A percentile compares a stretch with the other conserved stretches of the same genome.
These are phyloP conservation scores for Penicillium paradoxum DNA, from an alignment of 495 filamentous ascomycete genomes.

Conservation along the genomic window DNA sequence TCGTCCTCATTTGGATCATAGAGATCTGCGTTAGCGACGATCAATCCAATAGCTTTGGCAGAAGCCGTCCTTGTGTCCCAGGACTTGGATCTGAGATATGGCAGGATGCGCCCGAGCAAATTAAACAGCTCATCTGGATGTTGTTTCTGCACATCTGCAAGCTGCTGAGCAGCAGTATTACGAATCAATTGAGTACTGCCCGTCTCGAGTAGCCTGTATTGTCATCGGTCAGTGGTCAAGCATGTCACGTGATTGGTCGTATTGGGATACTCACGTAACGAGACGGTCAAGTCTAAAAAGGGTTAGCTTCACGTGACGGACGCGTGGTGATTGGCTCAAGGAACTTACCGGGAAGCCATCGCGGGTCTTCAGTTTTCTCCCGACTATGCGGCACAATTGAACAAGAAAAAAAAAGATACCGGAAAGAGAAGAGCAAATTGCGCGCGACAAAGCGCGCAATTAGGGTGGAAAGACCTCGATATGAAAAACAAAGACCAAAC, in stretches of 20 bases:
- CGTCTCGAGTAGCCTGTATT: conserved; percentile 79
- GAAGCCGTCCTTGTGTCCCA: conserved; percentile 94
- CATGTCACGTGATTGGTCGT: background rate
- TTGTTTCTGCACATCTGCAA: conserved; percentile 94
- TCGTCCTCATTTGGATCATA: conserved; percentile 84
- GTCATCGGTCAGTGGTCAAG: conserved; percentile 26
- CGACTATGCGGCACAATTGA: conserved; percentile 24
- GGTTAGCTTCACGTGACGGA: conserved; percentile 37
- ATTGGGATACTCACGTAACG: conserved; percentile 72
- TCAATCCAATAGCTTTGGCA: conserved; percentile 87
- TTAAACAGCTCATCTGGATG: conserved; percentile 98
- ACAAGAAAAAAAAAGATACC: conserved; percentile 12
- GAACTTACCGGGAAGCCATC: conserved; percentile 53
- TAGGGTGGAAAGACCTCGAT: background rate
- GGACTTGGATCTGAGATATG: conserved; percentile 84
- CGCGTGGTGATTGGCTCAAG: conserved; percentile 26
- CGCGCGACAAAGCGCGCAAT: conserved; percentile 15
- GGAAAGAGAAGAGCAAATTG: conserved; percentile 8
- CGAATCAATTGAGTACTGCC: conserved; percentile 92
- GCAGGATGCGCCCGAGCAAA: conserved; percentile 88
- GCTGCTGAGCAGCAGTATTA: conserved; percentile 92
- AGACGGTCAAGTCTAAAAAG: conserved; percentile 73
- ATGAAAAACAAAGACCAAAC: conserved; percentile 15
- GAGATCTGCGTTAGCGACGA: conserved; percentile 78
- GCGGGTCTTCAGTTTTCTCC: conserved; percentile 30